Evolutionary conservation across 495 filamentous ascomycete species (phyloP), one percentile per base, ranked within the genome.

Genomic region (Penicillium salamii): DNA sequence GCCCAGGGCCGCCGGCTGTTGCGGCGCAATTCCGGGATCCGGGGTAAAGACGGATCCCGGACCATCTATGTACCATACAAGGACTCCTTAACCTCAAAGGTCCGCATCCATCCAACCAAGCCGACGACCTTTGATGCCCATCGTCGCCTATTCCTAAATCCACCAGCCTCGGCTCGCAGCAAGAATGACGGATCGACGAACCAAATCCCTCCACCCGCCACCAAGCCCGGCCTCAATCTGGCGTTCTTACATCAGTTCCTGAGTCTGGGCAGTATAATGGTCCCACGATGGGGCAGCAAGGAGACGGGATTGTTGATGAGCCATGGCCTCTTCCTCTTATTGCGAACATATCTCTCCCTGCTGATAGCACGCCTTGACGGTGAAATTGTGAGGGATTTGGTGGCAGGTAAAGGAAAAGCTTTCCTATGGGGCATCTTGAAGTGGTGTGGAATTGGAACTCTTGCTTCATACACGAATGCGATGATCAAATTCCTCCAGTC

Each of bases 191-290:
- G 80, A n/a, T 61, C 69, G 11, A 65, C 70, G 9, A 77, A 71
- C 44, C 79, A 83, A 45, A 89, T 92, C 11, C 93, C 93, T 4
- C 89, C 95, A 5, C 78, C 88, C 5, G 86, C 93, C 55, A 89
- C 89, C 2, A 97, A 96, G 64, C 76, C 95, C 1, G 95, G 95
- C 4, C 71, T 99, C 42, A 99, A 99, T 64, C 77, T 97, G 37
- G 95, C 95, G n/a, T 99, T 99, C 63, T 70, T 99, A 18, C 93
- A 99, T 64, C 95, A 99, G 69, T 95, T 97, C 57, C 78, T 96
- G 37, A 95, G 91, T 59, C 74, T 99, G 37, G 78, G 96, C 61
- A 97, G 87, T 69, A 97, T 99, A 57, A 96, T 97, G 92, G 87
- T 97, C 50, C 95, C 95, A 7, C 74, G 91, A 55, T 96, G 90